Evolutionary conservation across 1,139 yeast genomes (phyloP).

Genomic region (Suhomyces anneliseae): DNA sequence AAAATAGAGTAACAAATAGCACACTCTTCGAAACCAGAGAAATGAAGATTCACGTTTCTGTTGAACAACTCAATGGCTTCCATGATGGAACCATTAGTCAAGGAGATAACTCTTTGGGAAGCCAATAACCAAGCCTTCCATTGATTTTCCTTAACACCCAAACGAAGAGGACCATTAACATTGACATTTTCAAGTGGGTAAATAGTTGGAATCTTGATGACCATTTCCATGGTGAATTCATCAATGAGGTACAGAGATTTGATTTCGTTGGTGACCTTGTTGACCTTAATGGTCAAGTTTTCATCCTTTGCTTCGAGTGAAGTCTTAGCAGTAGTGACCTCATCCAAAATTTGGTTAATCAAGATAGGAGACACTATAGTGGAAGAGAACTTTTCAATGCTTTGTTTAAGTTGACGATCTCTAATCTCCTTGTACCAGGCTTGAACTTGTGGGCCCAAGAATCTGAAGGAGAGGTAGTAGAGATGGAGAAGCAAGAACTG

Average conservation of each 20-base stretch:
- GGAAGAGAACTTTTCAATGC: slow-evolving; percentile 63
- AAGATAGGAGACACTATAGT: slow-evolving; percentile 64
- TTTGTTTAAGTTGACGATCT: slow-evolving; percentile 54
- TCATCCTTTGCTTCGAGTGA: slow-evolving; percentile 49
- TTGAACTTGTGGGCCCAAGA: slow-evolving; percentile 68
- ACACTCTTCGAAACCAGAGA: slow-evolving; percentile 93
- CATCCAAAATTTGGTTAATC: slow-evolving; percentile 55
- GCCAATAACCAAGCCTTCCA: slow-evolving; percentile 97
- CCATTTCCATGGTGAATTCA: slow-evolving; percentile 83
- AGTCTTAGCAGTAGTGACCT: slow-evolving; percentile 46
- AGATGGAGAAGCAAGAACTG: slow-evolving; percentile 51
- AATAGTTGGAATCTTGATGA: slow-evolving; percentile 65
- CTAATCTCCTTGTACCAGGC: slow-evolving; percentile 69
- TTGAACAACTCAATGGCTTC: slow-evolving; percentile 84
- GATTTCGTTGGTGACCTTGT: slow-evolving; percentile 65
- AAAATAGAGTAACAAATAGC: slow-evolving; percentile 92
- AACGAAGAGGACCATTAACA: slow-evolving; percentile 75
- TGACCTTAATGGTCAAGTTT: slow-evolving; percentile 62
- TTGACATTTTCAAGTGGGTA: slow-evolving; percentile 74
- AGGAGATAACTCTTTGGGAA: slow-evolving; percentile 75
- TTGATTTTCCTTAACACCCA: slow-evolving; percentile 88
- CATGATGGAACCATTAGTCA: slow-evolving; percentile 73
- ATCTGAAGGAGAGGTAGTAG: slow-evolving; percentile 55
- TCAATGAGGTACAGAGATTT: slow-evolving; percentile 77
- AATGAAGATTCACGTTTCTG: slow-evolving; percentile 77